phyloP scores from a whole-genome alignment of 1,139 yeast species.

The Wickerhamomyces sp. region DNA sequence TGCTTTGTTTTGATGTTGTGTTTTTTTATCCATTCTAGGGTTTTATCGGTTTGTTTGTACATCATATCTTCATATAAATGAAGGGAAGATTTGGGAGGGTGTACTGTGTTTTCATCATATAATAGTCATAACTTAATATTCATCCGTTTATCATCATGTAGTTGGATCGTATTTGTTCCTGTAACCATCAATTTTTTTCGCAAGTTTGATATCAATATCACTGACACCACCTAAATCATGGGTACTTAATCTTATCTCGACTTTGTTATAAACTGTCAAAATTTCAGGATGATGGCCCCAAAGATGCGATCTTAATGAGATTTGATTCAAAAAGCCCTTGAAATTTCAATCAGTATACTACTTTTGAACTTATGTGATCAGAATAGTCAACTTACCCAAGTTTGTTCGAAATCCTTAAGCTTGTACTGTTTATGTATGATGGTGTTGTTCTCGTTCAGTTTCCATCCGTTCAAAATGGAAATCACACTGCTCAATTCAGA shows the following conservation, averaged over 20 bases:
- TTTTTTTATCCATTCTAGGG: neutral
- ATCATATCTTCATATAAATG: neutral
- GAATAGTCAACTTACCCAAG: slow-evolving; percentile 39
- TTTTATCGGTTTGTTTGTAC: neutral
- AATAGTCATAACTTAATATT: neutral
- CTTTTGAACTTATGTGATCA: no score
- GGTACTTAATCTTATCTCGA: slow-evolving; percentile 54
- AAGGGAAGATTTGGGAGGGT: neutral
- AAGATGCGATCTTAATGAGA: slow-evolving; percentile 56
- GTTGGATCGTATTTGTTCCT: slow-evolving; percentile 1
- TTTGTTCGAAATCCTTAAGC: slow-evolving; percentile 48
- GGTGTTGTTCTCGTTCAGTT: slow-evolving; percentile 3
- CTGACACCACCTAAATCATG: slow-evolving; percentile 62
- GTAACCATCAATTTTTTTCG: slow-evolving; percentile 43
- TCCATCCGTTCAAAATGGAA: slow-evolving; percentile 9
- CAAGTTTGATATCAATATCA: slow-evolving; percentile 55
- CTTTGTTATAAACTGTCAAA: slow-evolving; percentile 57
- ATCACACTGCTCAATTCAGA: neutral
- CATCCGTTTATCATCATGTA: neutral
- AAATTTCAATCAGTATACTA: no score
- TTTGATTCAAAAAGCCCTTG: slow-evolving; percentile 50
- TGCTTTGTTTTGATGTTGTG: neutral
- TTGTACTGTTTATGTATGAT: slow-evolving; percentile 31
- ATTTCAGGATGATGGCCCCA: slow-evolving; percentile 74
- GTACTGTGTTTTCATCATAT: neutral